Percentiles rank a stretch among this genome's conserved stretches.
Evolutionary conservation across 2,329 filamentous ascomycete genomes (phyloP).

Genomic region (Monilinia aucupariae): DNA sequence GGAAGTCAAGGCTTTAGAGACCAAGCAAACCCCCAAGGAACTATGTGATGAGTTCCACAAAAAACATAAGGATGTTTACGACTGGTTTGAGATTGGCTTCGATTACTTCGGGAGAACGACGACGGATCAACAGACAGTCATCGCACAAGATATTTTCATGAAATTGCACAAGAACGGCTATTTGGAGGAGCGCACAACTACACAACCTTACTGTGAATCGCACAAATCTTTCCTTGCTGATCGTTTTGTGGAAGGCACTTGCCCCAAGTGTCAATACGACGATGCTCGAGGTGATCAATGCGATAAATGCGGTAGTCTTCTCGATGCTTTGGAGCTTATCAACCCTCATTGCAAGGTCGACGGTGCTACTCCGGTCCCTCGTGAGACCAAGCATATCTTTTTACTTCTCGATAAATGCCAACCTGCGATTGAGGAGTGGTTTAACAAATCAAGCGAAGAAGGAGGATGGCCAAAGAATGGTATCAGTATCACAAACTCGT

Average conservation of each 20-base stretch:
- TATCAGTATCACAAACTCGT: constrained; percentile 69
- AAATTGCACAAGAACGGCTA: constrained; percentile 85
- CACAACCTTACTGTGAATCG: constrained; percentile 83
- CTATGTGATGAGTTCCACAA: constrained; percentile 91
- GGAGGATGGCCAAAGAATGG: constrained; percentile 74
- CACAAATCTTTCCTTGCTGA: constrained; percentile 77
- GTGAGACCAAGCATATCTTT: constrained; percentile 86
- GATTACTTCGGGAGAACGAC: constrained; percentile 94
- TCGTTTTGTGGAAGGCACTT: constrained; percentile 76
- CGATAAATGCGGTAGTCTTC: constrained; percentile 62
- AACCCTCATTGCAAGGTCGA: constrained; percentile 91
- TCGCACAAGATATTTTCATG: constrained; percentile 85
- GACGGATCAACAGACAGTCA: constrained; percentile 81
- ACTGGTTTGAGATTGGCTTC: constrained; percentile 94
- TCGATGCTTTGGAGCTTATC: constrained; percentile 59
- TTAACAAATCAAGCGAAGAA: constrained; percentile 64
- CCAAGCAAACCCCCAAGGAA: constrained; percentile 72
- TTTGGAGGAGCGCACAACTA: constrained; percentile 79
- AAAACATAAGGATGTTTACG: constrained; percentile 84
- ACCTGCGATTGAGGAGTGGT: constrained; percentile 71
- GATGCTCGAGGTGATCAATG: constrained; percentile 71
- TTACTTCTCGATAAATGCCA: constrained; percentile 81
- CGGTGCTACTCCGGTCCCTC: constrained; percentile 69
- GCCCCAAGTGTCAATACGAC: constrained; percentile 65
- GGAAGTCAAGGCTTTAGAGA: constrained; percentile 90